phyloP scores from a whole-genome alignment of 768 basidiomycete species.

The Pisolithus sp. region DNA sequence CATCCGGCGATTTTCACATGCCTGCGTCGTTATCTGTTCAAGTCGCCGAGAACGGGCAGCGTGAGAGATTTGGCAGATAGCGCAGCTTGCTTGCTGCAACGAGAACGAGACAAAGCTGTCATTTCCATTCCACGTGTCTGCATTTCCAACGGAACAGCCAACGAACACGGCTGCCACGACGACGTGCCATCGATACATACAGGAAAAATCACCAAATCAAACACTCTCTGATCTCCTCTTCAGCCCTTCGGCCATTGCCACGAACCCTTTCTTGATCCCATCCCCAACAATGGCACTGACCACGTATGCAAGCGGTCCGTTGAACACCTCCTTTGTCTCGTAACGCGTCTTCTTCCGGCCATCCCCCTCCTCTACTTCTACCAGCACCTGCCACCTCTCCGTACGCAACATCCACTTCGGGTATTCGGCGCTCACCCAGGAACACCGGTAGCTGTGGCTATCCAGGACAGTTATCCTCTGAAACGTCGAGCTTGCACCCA shows the following conservation, averaged over 20 bases:
- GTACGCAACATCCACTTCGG: constrained; percentile 45
- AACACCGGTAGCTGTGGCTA: constrained; percentile 44
- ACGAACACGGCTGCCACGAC: background rate
- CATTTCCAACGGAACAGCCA: too few relatives aligned
- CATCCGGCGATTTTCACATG: background rate
- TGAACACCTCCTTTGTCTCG: constrained; percentile 58
- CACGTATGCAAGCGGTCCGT: constrained; percentile 48
- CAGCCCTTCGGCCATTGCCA: constrained; percentile 51
- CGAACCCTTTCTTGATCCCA: constrained; percentile 40
- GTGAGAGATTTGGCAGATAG: too few relatives aligned
- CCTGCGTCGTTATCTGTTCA: too few relatives aligned
- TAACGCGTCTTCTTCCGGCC: constrained; percentile 50
- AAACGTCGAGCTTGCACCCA: constrained; percentile 35
- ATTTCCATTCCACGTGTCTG: too few relatives aligned
- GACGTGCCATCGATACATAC: background rate
- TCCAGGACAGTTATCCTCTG: constrained; percentile 47
- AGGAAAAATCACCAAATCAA: background rate
- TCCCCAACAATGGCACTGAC: constrained; percentile 39
- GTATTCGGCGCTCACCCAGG: constrained; percentile 43
- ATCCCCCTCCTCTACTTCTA: constrained; percentile 35
- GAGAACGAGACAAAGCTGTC: too few relatives aligned
- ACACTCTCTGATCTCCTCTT: constrained; percentile 43
- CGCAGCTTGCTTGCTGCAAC: too few relatives aligned
- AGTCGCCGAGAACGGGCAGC: too few relatives aligned
- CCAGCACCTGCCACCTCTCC: constrained; percentile 61